A percentile compares a stretch with the other conserved stretches of the same genome.
phyloP scores from a whole-genome alignment of 208 protist species.

The Tritrichomonas foetus region DNA sequence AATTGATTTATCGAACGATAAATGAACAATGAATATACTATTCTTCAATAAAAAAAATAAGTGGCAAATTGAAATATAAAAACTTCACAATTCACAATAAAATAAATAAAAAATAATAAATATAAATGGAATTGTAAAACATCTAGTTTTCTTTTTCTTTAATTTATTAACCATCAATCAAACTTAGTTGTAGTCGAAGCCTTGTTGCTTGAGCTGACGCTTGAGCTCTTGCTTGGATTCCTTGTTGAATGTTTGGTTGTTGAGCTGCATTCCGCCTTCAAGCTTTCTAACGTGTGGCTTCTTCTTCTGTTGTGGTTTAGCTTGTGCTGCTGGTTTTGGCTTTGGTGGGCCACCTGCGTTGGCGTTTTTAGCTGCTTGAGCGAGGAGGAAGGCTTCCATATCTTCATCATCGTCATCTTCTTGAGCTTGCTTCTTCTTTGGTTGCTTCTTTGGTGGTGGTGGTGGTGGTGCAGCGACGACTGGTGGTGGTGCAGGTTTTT shows the following conservation, averaged over 20 bases:
- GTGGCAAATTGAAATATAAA: too few relatives aligned
- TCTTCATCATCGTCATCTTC: neutral
- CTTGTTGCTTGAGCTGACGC: constrained; percentile 1
- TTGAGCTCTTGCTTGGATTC: constrained; percentile 10
- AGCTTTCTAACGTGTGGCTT: neutral
- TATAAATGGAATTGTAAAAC: too few relatives aligned
- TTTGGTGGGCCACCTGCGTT: neutral
- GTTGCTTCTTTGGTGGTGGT: neutral
- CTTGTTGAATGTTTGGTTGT: neutral
- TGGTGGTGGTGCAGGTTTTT: neutral
- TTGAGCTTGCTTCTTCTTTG: neutral
- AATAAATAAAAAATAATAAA: too few relatives aligned
- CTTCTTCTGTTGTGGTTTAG: neutral
- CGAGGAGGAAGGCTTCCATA: neutral
- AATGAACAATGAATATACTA: too few relatives aligned
- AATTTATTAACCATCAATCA: too few relatives aligned
- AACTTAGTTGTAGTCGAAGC: neutral
- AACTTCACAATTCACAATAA: too few relatives aligned
- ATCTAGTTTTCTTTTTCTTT: too few relatives aligned
- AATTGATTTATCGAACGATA: too few relatives aligned
- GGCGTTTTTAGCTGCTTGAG: neutral
- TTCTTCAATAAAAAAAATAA: too few relatives aligned
- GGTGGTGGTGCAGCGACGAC: neutral
- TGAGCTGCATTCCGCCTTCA: neutral
- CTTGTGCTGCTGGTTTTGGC: neutral